A percentile compares a stretch with the other conserved stretches of the same genome.
phyloP scores from a whole-genome alignment of 352 stramenopile genomes.

The Phytophthora cactorum region DNA sequence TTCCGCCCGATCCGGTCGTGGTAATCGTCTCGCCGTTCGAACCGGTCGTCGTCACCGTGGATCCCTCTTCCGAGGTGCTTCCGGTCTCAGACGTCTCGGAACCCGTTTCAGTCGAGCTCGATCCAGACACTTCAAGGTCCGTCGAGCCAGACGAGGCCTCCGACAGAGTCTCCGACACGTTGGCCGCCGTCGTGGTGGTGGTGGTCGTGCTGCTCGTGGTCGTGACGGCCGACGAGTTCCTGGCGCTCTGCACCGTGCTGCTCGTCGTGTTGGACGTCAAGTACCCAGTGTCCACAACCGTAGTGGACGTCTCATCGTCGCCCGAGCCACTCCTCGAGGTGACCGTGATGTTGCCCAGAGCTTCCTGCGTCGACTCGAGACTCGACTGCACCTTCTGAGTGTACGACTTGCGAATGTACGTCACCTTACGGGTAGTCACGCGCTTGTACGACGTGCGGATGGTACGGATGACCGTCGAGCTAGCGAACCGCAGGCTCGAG shows the following conservation, averaged over 20 bases:
- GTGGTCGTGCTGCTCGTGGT: constrained; percentile 30
- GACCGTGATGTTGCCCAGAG: constrained; percentile 36
- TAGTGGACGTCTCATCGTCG: constrained; percentile 29
- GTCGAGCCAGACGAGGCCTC: constrained; percentile 31
- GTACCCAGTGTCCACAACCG: constrained; percentile 39
- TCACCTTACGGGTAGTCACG: constrained; percentile 38
- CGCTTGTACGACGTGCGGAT: constrained; percentile 48
- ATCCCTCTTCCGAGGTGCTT: constrained; percentile 22
- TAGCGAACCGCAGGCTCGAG: constrained; percentile 53
- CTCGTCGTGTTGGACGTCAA: constrained; percentile 40
- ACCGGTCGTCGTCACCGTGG: constrained; percentile 18
- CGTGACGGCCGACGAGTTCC: constrained; percentile 23
- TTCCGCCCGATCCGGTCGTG: constrained; percentile 22
- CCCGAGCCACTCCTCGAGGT: constrained; percentile 30
- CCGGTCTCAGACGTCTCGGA: constrained; percentile 11
- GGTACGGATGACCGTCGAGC: constrained; percentile 45
- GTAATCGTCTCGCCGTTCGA: constrained; percentile 23
- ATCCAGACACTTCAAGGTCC: constrained; percentile 28
- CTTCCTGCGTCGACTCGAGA: constrained; percentile 34
- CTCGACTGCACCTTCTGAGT: constrained; percentile 36
- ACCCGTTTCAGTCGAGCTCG: constrained; percentile 11
- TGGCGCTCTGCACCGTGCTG: constrained; percentile 27
- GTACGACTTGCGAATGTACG: constrained; percentile 50
- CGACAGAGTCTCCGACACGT: constrained; percentile 34
- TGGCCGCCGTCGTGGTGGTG: constrained; percentile 27